Conservation (phyloP, 2,329 filamentous ascomycete species). For the Microcyclospora pomicola region DNA sequence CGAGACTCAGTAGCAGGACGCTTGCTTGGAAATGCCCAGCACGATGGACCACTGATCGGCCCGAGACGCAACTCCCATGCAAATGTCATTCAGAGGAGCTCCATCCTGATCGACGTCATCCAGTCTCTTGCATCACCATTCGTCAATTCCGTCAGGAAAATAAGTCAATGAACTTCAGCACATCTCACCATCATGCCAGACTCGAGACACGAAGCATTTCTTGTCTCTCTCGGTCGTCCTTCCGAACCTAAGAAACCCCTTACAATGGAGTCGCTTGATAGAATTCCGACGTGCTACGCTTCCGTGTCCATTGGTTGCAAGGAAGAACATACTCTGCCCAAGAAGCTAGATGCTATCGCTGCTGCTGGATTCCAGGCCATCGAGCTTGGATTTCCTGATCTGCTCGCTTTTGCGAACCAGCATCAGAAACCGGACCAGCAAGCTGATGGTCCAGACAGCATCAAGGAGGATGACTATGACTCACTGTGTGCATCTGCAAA, state of each 20-base stretch:
- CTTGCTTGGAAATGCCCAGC: no score
- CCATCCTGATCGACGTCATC: no score
- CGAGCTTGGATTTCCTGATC: constrained; percentile 62
- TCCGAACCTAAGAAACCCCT: background rate
- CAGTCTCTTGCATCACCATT: no score
- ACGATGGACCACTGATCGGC: no score
- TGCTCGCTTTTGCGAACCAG: constrained; percentile 47
- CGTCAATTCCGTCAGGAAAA: no score
- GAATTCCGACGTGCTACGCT: constrained; percentile 40
- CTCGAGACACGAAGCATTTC: constrained; percentile 6
- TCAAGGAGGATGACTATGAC: constrained; percentile 46
- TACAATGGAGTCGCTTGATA: constrained; percentile 9
- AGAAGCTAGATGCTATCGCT: constrained; percentile 50
- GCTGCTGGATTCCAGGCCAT: constrained; percentile 53
- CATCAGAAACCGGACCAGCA: constrained; percentile 28
- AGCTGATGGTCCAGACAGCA: constrained; percentile 18
- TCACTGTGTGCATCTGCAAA: constrained; percentile 41
- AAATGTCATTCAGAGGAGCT: no score
- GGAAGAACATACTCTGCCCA: constrained; percentile 39
- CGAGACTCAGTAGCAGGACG: no score
- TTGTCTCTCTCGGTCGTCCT: constrained; percentile 1
- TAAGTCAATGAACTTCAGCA: constrained; percentile 6
- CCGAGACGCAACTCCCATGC: no score
- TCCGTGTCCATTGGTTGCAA: constrained; percentile 41
- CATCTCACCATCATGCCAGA: constrained; percentile 5